Base-by-base conservation (phyloP, 805 yeast species). In the Candida incommunis region DNA sequence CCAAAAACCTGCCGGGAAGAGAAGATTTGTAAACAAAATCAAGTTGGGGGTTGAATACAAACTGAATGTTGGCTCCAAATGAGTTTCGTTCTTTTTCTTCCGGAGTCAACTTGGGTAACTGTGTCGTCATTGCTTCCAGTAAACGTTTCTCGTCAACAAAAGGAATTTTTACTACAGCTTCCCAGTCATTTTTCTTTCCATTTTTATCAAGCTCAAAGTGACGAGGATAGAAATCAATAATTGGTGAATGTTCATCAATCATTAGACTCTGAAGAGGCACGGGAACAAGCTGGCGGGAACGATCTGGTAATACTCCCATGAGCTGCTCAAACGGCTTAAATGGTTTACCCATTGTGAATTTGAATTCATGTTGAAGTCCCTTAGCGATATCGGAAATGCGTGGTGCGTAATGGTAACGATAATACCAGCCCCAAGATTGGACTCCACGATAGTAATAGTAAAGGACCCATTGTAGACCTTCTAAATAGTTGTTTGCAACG, bases 141-240 rank as follows among this genome's bases (percentile, higher is more conserved):
- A 92, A 70, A 48, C 92, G 72, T 24, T 74, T 63, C 56, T 82
- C 86, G 52, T 92, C 96, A 41, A 92, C 96, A 69, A 92, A 92
- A 3, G 94, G 80, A 47, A 92, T 73, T 55, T 85, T 73, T 4
- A 92, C 95, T 46, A 92, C 96, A 9, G 96, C 96, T 66, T 92
- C 97, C 98, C 98, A 92, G 43, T 86, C 81, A 2, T 92, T 94
- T 45, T 87, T 84, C 61, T 92, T 92, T 40, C 97, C 98, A 59
- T 92, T 92, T 74, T 78, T 72, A 65, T 92, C 98, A 27, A 84
- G 71, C 44, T 79, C 84, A 46, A 90, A 95, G 48, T 84, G 85
- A 47, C 73, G 71, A 2, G 98, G 98, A 59, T 92, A 92, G 56
- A 86, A 87, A 55, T 87, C 96, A 46, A 72, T 72, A 52, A 92